Evolutionary conservation across 805 yeast genomes (phyloP), one percentile per base, ranked within the genome.

Genomic region (Saccharomycopsis fodiens): DNA sequence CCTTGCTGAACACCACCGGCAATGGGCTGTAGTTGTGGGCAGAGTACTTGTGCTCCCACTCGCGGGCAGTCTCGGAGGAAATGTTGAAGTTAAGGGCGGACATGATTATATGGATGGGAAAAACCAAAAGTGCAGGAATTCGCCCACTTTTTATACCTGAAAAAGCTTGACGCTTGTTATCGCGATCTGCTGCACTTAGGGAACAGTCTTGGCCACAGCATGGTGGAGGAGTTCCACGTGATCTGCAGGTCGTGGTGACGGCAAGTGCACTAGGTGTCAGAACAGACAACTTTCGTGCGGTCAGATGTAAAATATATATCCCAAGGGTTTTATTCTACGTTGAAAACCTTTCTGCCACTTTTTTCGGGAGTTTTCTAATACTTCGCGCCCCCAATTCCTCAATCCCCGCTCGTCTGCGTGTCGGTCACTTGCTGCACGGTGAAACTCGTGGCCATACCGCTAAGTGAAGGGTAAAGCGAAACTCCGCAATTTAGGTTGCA

Each of bases 11-110:
- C 13, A 91, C 97, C 50, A 91, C 96, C 10, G 97, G 97, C 52
- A 91, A 69, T 42, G 97, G 97, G 67, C 87, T 96, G 70, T 91
- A 91, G 72, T 91, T 91, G 69, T 89, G 97, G 25, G 97, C 97
- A 41, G 96, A 85, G 68, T 84, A 87, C 51, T 82, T 68, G 46
- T 74, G 66, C 66, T 91, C 97, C 67, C 74, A 78, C 44, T 74
- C 69, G 51, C 68, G 68, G 32, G 96, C 84, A 52, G 78, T 70
- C 27, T 65, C 62, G 2, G 95, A 81, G 1, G 91, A 75, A 25
- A 82, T 66, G 55, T 67, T 66, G 55, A 66, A 69, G 56, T 67
- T 63, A 44, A 69, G 65, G 15, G 29, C 20, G 16, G 34, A 16
- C 44, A 44, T 44, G 23, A 19, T 32, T 6, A 15, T 5, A 10